Base-by-base conservation (phyloP, 352 stramenopile genomes). In the Globisporangium irregulare region DNA sequence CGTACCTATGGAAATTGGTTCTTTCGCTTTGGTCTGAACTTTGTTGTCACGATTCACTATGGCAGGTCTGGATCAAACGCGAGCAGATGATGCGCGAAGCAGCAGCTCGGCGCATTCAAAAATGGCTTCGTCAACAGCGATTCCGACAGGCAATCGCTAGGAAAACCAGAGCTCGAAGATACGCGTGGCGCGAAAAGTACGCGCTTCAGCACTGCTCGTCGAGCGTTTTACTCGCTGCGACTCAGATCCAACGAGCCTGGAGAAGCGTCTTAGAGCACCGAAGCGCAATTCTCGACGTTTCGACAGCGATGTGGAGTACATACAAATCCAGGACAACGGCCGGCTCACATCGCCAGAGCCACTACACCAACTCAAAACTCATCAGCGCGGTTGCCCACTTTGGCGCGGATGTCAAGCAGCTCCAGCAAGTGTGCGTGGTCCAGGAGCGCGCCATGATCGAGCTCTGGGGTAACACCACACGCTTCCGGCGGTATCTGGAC, bases 61-160 rank as follows among this genome's bases (percentile, higher is more conserved):
- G 12, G 46, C 65, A 86, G 79, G 70, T 87, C 4, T 92, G 84
- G 84, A 76, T 92, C 61, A 90, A 86, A 53, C 73, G 84, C 12
- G 84, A 92, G 64, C 83, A 92, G 68, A 73, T 86, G 77, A 61
- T 77, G 20, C 81, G 81, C 4, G 70, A 80, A 34, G 71, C 72
- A 32, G 79, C 79, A 12, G 81, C 73, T 0, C 74, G 68, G 3
- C 83, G 80, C 4, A 74, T 92, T n/a, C 81, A 92, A 53, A 61
- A 65, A 24, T 86, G 64, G 63, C 22, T 71, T 15, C 71, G 73
- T n/a, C 65, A 59, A 1, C 46, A 61, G 3, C 75, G 53, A n/a
- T 46, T 56, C 24, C 70, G 24, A 18, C 62, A 32, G 38, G 29
- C 43, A 1, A 43, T 76, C 1, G 63, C 66, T 14, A 64, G 68